Base-by-base conservation (phyloP, 129 eudicot species). In the Solidago caesia region DNA sequence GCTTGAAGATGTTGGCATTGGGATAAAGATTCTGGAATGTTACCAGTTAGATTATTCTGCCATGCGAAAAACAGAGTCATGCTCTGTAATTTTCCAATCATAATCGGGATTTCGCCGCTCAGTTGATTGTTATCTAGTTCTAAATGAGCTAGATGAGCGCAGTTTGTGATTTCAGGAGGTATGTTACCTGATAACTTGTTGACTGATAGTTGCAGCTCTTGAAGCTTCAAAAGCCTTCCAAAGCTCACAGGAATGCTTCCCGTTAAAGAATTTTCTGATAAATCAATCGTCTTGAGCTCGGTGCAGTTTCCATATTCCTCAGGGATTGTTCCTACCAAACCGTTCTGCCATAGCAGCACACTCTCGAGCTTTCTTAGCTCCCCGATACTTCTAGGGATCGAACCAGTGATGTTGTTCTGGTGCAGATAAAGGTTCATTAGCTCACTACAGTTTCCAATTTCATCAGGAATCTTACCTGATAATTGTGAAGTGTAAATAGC, bases 51-150 rank as follows among this genome's bases (percentile, higher is more conserved):
- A 58, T 83, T 91, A 75, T 95, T 95, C 53, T 84, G 89, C 99
- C 99, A 95, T 39, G 96, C 96, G 47, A 91, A 95, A 73, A 95
- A 91, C 74, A 91, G 80, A 75, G 88, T 91, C 91, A 95, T 76
- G 80, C 87, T 85, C 86, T 68, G 87, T 75, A 95, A 51, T 10
- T 84, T 82, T 25, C 99, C 92, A n/a, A 91, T 84, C n/a, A 69
- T 52, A 44, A 33, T 67, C 21, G 99, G 99, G 46, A 95, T 91
- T 60, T 88, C 92, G 1, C 99, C 99, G 4, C 85, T 85, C 47
- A 95, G 78, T 6, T 44, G 64, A 61, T 95, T 95, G 85, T 95
- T 95, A 75, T 95, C 99, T 5, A 95, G 83, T 74, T 95, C 99
- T 69, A 95, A 82, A 78, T 88, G 92, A 73, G 88, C 82, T 78